Conservation (phyloP, 2,329 filamentous ascomycete genomes). For the Colletotrichum musae region DNA sequence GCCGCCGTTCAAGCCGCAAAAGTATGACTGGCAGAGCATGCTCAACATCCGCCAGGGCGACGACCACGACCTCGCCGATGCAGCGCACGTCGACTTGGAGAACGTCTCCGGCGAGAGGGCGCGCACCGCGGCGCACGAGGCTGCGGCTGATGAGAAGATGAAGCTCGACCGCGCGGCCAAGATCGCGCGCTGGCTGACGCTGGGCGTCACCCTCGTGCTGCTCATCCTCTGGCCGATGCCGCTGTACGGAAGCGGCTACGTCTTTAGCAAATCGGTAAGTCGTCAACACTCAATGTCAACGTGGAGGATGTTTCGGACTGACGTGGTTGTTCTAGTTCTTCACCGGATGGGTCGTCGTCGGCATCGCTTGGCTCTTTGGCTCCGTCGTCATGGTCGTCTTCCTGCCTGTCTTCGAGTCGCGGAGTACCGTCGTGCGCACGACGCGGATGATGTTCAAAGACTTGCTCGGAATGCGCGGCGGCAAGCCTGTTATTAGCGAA, state of each 20-base stretch:
- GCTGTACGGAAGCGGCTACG: constrained; percentile 48
- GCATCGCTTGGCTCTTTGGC: constrained; percentile 79
- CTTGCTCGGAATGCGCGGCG: constrained; percentile 15
- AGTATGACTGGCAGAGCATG: constrained; percentile 88
- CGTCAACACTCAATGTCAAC: fast-evolving
- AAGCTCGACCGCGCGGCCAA: constrained; percentile 64
- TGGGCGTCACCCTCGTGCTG: constrained; percentile 70
- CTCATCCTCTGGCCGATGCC: constrained; percentile 50
- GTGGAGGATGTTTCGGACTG: no score
- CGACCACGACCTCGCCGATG: constrained; percentile 77
- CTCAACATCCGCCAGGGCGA: constrained; percentile 79
- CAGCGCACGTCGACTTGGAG: constrained; percentile 76
- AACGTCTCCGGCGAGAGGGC: constrained; percentile 66
- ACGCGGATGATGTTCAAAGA: constrained; percentile 39
- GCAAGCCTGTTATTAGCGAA: constrained; percentile 2
- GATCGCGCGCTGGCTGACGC: constrained; percentile 63
- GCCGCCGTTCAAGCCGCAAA: constrained; percentile 57
- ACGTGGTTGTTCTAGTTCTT: constrained; percentile 67
- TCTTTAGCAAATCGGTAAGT: constrained; percentile 45
- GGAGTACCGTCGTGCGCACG: constrained; percentile 35
- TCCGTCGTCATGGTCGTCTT: constrained; percentile 40
- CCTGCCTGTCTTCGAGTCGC: constrained; percentile 39
- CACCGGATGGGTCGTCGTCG: constrained; percentile 79
- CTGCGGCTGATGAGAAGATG: constrained; percentile 52
- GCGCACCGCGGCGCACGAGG: constrained; percentile 29